Conservation (phyloP, 1,139 yeast genomes). For the Scheffersomyces parashehatae region DNA sequence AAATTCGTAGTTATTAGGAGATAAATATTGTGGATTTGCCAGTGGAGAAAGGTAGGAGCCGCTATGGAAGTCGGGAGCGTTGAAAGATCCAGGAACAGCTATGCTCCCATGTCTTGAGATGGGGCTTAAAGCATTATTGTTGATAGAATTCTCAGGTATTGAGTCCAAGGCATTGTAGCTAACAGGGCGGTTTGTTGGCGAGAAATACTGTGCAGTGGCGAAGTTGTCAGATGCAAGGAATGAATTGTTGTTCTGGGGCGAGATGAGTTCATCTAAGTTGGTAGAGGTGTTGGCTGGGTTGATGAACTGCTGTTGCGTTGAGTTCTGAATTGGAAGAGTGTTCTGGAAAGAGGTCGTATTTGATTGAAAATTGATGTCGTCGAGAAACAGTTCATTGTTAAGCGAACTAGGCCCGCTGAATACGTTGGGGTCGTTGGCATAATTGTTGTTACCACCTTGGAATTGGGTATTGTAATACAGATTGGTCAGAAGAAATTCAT, state of each 20-base stretch:
- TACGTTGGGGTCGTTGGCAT: conserved; percentile 3
- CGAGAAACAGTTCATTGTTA: conserved; percentile 37
- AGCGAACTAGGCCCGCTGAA: conserved; percentile 17
- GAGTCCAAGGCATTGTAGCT: conserved; percentile 31
- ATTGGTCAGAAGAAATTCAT: background rate
- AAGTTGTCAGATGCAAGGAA: conserved; percentile 23
- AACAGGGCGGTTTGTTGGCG: conserved; percentile 33
- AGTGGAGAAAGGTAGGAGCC: conserved; percentile 17
- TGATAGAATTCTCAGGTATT: conserved; percentile 32
- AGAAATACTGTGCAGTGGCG: conserved; percentile 43
- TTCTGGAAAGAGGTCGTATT: background rate
- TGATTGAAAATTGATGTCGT: conserved; percentile 26
- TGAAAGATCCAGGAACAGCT: conserved; percentile 22
- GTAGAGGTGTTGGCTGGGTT: conserved; percentile 17
- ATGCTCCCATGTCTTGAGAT: conserved; percentile 35
- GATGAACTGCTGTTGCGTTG: conserved; percentile 9
- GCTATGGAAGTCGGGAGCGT: conserved; percentile 12
- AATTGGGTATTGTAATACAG: conserved; percentile 1
- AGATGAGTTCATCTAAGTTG: conserved; percentile 39
- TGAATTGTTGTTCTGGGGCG: conserved; percentile 23
- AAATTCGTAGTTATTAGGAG: conserved; percentile 19
- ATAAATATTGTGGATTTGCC: conserved; percentile 14
- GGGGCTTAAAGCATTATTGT: conserved; percentile 28
- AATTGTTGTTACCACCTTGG: conserved; percentile 2
- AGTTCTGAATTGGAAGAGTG: conserved; percentile 3